These are phyloP conservation scores for Berberis vulgaris DNA, from an alignment of 164 flowering plant species.

Conservation along the genomic window DNA sequence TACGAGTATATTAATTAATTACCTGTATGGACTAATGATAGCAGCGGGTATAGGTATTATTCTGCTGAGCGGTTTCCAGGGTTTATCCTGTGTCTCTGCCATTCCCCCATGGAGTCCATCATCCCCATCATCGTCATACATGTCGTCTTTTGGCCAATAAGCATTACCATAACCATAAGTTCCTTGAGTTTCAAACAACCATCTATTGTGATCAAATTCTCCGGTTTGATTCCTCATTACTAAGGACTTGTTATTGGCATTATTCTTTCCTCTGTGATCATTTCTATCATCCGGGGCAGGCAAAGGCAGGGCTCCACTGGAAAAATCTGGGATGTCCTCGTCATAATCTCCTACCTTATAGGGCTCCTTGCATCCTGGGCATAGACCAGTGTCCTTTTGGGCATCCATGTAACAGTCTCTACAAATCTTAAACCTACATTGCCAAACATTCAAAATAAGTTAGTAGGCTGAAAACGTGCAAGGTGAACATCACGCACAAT, in stretches of 20 bases:
- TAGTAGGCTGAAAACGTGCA: no score
- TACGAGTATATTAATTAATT: neutral
- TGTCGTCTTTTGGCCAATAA: slow-evolving; percentile 48
- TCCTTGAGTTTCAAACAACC: slow-evolving; percentile 75
- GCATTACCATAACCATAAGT: slow-evolving; percentile 82
- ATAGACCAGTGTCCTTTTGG: slow-evolving; percentile 40
- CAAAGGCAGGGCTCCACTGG: slow-evolving; percentile 32
- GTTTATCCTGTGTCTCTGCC: slow-evolving; percentile 52
- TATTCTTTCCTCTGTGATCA: slow-evolving; percentile 12
- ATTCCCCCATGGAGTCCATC: slow-evolving; percentile 20
- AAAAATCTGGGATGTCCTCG: slow-evolving; percentile 30
- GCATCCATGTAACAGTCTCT: slow-evolving; percentile 68
- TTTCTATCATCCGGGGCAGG: slow-evolving; percentile 52
- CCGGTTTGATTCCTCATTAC: slow-evolving; percentile 46
- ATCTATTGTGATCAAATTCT: slow-evolving; percentile 72
- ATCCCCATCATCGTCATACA: slow-evolving; percentile 32
- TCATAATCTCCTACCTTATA: slow-evolving; percentile 45
- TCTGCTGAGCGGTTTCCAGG: slow-evolving; percentile 77
- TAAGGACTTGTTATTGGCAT: slow-evolving; percentile 31
- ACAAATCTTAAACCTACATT: slow-evolving; percentile 53
- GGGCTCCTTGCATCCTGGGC: slow-evolving; percentile 73
- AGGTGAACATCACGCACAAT: no score
- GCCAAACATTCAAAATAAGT: neutral
- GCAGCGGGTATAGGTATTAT: slow-evolving; percentile 43
- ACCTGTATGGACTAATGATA: slow-evolving; percentile 83